These are phyloP conservation scores for Lactifluus piperatus DNA, from an alignment of 768 basidiomycete genomes.

Conservation along the genomic window DNA sequence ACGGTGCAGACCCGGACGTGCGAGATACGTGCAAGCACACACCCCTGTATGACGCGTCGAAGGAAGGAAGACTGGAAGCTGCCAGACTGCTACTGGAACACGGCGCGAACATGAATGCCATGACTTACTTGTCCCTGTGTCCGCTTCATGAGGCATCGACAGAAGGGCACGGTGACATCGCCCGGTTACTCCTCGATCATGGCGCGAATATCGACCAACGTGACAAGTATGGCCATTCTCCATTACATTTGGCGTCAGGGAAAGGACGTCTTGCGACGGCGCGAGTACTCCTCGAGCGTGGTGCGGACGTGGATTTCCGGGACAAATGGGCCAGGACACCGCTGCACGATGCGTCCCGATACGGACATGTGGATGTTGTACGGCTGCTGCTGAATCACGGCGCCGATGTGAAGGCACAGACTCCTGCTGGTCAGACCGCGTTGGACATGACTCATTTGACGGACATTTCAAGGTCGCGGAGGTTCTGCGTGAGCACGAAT, in stretches of 20 bases:
- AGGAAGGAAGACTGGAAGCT: background rate
- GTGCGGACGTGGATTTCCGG: background rate
- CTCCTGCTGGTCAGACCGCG: too few species aligned
- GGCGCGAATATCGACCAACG: background rate
- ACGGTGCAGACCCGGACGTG: too few species aligned
- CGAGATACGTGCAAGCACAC: too few species aligned
- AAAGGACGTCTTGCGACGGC: background rate
- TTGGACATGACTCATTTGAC: too few species aligned
- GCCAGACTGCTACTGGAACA: background rate
- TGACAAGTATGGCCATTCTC: background rate
- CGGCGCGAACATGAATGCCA: background rate
- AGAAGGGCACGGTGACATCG: background rate
- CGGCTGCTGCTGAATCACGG: too few species aligned
- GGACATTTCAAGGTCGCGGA: too few species aligned
- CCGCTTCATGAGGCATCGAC: background rate
- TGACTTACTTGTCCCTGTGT: too few species aligned
- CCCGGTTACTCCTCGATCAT: background rate
- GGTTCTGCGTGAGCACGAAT: too few species aligned
- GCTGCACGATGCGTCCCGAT: background rate
- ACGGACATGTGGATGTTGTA: too few species aligned
- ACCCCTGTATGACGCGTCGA: too few species aligned
- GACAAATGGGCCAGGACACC: background rate
- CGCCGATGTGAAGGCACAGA: too few species aligned
- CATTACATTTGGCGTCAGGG: too few species aligned
- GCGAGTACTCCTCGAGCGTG: background rate